Percentiles rank a stretch among this genome's conserved stretches.
These are phyloP conservation scores for Galerina marginata DNA, from an alignment of 768 basidiomycete genomes.

Conservation along the genomic window DNA sequence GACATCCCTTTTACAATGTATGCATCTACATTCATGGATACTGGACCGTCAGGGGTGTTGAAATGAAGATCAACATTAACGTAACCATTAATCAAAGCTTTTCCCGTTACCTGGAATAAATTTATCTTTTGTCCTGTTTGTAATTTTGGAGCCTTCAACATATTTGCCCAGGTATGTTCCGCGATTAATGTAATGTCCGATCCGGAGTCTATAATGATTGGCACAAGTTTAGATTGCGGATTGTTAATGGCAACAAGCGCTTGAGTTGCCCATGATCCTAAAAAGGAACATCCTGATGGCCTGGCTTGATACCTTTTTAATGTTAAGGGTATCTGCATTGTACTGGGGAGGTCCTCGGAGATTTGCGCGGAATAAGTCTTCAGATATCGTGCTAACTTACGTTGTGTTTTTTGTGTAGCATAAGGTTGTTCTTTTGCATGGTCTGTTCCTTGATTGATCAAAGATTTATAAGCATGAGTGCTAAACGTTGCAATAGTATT, in stretches of 20 bases:
- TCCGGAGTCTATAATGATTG: slow-evolving; percentile 34
- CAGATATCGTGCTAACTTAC: too few relatives aligned
- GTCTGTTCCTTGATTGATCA: too few relatives aligned
- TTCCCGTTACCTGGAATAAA: slow-evolving; percentile 38
- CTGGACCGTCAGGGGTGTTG: slow-evolving; percentile 22
- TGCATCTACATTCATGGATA: slow-evolving; percentile 32
- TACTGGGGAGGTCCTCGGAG: too few relatives aligned
- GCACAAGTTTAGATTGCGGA: neutral
- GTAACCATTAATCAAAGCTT: slow-evolving; percentile 29
- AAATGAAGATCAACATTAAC: slow-evolving; percentile 30
- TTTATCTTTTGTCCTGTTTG: slow-evolving; percentile 33
- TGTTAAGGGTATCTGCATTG: too few relatives aligned
- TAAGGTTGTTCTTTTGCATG: too few relatives aligned
- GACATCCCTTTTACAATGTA: slow-evolving; percentile 38
- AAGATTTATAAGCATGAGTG: too few relatives aligned
- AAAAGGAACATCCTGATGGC: slow-evolving; percentile 31
- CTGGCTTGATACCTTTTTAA: too few relatives aligned
- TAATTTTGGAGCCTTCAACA: slow-evolving; percentile 18
- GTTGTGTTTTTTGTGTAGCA: too few relatives aligned
- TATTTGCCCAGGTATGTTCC: neutral
- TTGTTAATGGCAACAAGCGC: neutral
- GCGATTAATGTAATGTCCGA: slow-evolving; percentile 43
- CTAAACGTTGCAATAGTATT: too few relatives aligned
- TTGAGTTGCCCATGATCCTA: slow-evolving; percentile 34
- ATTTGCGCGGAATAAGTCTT: too few relatives aligned